Conservation (phyloP, 805 yeast genomes). For the Allodekkera sacchari region DNA sequence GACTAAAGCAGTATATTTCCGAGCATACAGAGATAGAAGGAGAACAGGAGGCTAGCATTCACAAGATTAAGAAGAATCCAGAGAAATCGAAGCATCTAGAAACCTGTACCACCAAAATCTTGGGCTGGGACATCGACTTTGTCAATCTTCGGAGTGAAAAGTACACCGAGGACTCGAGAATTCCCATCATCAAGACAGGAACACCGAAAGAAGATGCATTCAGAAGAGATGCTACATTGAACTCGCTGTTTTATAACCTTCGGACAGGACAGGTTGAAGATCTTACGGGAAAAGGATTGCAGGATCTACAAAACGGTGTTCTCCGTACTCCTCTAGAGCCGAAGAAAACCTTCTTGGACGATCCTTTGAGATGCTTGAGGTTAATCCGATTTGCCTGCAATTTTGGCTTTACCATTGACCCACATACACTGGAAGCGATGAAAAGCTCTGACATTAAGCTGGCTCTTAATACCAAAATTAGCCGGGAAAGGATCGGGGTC, state of each 20-base stretch:
- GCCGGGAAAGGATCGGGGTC: constrained; percentile 83
- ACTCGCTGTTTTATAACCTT: constrained; percentile 85
- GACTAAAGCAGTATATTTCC: constrained; percentile 43
- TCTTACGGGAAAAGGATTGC: constrained; percentile 66
- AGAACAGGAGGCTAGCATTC: constrained; percentile 33
- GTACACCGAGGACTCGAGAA: constrained; percentile 74
- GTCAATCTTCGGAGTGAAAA: constrained; percentile 86
- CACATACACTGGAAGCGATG: constrained; percentile 59
- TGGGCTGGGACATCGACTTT: constrained; percentile 82
- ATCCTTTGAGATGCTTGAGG: constrained; percentile 84
- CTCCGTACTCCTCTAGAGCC: constrained; percentile 88
- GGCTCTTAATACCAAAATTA: constrained; percentile 64
- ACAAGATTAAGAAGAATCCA: constrained; percentile 85
- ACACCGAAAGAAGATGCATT: constrained; percentile 88
- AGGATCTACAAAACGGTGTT: constrained; percentile 62
- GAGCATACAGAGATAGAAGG: constrained; percentile 17
- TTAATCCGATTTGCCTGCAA: constrained; percentile 80
- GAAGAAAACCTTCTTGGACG: constrained; percentile 78
- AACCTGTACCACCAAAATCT: constrained; percentile 86
- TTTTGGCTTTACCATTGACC: constrained; percentile 59
- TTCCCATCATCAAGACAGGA: constrained; percentile 78
- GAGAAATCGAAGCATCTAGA: constrained; percentile 94
- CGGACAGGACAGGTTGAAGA: constrained; percentile 69
- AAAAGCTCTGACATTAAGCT: constrained; percentile 41
- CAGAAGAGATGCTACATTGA: constrained; percentile 91